Conservation (phyloP, 768 basidiomycete species). For the Leccinum sublutescens region DNA sequence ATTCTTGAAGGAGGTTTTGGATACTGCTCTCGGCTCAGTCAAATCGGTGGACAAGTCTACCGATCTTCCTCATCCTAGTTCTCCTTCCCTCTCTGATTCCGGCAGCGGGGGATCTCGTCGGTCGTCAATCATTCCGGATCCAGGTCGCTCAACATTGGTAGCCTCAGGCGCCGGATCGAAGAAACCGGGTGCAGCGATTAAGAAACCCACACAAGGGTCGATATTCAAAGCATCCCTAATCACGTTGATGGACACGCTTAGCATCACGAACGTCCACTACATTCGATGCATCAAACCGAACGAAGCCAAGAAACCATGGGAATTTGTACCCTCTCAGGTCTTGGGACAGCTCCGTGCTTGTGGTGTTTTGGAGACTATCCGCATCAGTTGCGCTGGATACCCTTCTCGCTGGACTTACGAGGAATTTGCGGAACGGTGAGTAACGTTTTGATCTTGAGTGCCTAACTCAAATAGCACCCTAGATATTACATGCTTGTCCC, state of each 20-base stretch:
- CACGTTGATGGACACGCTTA: constrained; percentile 95
- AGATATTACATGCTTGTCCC: constrained; percentile 98
- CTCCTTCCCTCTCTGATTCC: constrained; percentile 77
- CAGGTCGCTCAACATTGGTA: constrained; percentile 74
- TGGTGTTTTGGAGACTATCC: constrained; percentile 97
- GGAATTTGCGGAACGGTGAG: constrained; percentile 95
- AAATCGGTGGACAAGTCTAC: constrained; percentile 50
- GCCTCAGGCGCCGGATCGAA: constrained; percentile 49
- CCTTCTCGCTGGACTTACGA: constrained; percentile 98
- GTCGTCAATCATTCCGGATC: constrained; percentile 84
- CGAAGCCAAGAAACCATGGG: constrained; percentile 95
- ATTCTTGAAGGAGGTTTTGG: constrained; percentile 93
- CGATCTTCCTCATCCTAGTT: constrained; percentile 61
- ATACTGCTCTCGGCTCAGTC: constrained; percentile 78
- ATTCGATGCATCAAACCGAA: constrained; percentile 99
- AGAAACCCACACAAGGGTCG: constrained; percentile 95
- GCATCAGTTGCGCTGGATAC: constrained; percentile 98
- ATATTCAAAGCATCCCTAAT: constrained; percentile 97
- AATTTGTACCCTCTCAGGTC: constrained; percentile 94
- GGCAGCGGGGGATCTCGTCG: constrained; percentile 76
- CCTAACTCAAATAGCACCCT: constrained; percentile 18
- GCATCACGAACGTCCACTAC: constrained; percentile 97
- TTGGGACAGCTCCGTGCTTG: constrained; percentile 93
- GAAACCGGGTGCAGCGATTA: constrained; percentile 65
- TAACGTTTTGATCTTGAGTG: constrained; percentile 11